Conservation (phyloP, 192 early-diverging fungal species). For the Geosiphon pyriformis region DNA sequence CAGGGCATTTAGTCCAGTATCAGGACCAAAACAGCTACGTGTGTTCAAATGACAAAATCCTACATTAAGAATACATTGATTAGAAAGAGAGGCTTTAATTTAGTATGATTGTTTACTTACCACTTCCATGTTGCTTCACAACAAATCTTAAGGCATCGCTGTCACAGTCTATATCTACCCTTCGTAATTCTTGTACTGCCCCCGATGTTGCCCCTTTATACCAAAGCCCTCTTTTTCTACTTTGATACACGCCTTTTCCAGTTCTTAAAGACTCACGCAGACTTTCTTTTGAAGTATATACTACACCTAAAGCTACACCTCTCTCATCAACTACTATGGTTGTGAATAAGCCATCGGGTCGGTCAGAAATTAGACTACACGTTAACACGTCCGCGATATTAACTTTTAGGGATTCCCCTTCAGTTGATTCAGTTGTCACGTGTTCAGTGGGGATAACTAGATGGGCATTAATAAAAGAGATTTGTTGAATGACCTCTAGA, state of each 20-base stretch:
- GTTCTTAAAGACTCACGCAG: constrained; percentile 74
- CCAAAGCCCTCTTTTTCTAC: constrained; percentile 86
- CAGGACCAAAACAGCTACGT: constrained; percentile 85
- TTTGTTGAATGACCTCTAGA: constrained; percentile 9
- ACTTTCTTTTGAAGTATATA: constrained; percentile 83
- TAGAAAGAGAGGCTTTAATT: constrained; percentile 15
- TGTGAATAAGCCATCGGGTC: constrained; percentile 84
- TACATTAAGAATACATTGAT: constrained; percentile 17
- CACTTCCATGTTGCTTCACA: constrained; percentile 79
- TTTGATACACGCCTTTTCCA: constrained; percentile 88
- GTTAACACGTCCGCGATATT: constrained; percentile 57
- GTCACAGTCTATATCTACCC: constrained; percentile 87
- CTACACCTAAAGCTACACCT: constrained; percentile 82
- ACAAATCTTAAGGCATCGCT: constrained; percentile 78
- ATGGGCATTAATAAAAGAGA: neutral
- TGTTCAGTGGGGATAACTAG: constrained; percentile 8
- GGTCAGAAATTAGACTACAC: constrained; percentile 64
- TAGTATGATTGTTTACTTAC: constrained; percentile 33
- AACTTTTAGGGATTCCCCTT: constrained; percentile 23
- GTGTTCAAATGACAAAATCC: constrained; percentile 95
- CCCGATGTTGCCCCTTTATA: constrained; percentile 94
- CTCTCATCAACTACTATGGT: constrained; percentile 93
- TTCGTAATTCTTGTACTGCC: constrained; percentile 80
- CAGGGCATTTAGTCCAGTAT: constrained; percentile 69
- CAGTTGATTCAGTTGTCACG: constrained; percentile 12